A percentile compares a stretch with the other conserved stretches of the same genome.
Conservation (phyloP, 2,329 filamentous ascomycete species). For the Claviceps digitariae region DNA sequence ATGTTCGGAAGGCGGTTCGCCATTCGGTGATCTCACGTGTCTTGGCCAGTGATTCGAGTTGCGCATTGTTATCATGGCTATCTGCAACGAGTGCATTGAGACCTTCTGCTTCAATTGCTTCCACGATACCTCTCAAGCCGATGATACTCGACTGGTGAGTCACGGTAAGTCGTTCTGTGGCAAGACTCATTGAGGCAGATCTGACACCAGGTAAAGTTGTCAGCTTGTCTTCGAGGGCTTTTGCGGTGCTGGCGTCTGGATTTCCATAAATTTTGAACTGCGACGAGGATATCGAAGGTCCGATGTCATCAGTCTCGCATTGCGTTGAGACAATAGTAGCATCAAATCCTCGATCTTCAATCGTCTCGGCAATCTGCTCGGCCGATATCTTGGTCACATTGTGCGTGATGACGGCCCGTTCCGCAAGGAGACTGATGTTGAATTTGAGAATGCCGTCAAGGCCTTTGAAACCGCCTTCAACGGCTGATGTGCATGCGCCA, state of each 20-base stretch:
- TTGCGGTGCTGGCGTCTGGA: constrained; percentile 57
- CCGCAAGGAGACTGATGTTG: constrained; percentile 88
- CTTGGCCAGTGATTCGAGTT: constrained; percentile 89
- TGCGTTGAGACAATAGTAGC: constrained; percentile 69
- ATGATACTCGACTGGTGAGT: constrained; percentile 57
- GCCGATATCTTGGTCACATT: constrained; percentile 57
- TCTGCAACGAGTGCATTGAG: constrained; percentile 85
- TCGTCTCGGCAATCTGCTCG: constrained; percentile 64
- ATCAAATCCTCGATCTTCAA: constrained; percentile 85
- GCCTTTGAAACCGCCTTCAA: constrained; percentile 68
- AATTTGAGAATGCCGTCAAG: constrained; percentile 73
- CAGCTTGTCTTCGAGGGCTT: constrained; percentile 56
- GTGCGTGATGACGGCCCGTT: constrained; percentile 79
- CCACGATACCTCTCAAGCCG: constrained; percentile 72
- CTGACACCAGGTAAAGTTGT: constrained; percentile 54
- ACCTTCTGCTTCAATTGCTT: constrained; percentile 65
- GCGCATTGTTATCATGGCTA: constrained; percentile 89
- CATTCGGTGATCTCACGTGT: constrained; percentile 94
- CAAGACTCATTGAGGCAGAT: constrained; percentile 59
- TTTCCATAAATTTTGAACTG: constrained; percentile 79
- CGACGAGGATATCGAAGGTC: constrained; percentile 44
- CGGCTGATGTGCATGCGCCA: constrained; percentile 85
- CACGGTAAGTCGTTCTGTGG: constrained; percentile 61
- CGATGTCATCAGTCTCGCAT: constrained; percentile 40
- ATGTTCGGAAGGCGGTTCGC: constrained; percentile 67